A percentile compares a stretch with the other conserved stretches of the same genome.
phyloP scores from a whole-genome alignment of 2,329 filamentous ascomycete genomes.

The Didymella pinodella region DNA sequence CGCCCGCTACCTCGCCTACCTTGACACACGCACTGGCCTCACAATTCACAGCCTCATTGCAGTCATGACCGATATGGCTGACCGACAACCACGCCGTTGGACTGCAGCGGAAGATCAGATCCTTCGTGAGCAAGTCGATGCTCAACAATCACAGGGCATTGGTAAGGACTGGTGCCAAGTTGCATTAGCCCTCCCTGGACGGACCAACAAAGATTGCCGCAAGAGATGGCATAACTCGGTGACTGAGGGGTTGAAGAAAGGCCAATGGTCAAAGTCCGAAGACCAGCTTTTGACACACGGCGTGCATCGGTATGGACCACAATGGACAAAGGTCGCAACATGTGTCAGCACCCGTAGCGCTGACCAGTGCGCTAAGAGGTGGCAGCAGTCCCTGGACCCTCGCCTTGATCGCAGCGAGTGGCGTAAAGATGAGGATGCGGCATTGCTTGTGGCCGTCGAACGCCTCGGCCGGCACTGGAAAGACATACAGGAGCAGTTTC shows the following conservation, averaged over 20 bases:
- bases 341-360: conserved; percentile 51
- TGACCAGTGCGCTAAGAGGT: conserved; percentile 58
- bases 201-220: conserved; percentile 57
- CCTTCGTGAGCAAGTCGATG: conserved; percentile 37
- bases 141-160: conserved; percentile 24
- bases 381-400: conserved; percentile 56
- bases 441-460: conserved; percentile 12
- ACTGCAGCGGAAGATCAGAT: conserved; percentile 35
- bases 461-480: conserved; percentile 51
- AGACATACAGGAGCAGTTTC: conserved; percentile 46
- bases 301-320: conserved; percentile 49
- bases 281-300: conserved; percentile 45
- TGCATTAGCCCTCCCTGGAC: conserved; percentile 49
- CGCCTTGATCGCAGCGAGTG: conserved; percentile 52
- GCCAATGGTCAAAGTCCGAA: conserved; percentile 52
- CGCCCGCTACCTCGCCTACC: neutral
- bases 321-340: conserved; percentile 55
- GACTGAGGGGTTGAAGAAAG: conserved; percentile 52
- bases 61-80: neutral
- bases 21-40: neutral
- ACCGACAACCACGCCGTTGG: conserved; percentile 25
- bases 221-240: conserved; percentile 55
- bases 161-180: conserved; percentile 44
- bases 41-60: neutral
- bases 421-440: conserved; percentile 47